phyloP scores from a whole-genome alignment of 148 eudicot genomes.

The Chenopodium album region DNA sequence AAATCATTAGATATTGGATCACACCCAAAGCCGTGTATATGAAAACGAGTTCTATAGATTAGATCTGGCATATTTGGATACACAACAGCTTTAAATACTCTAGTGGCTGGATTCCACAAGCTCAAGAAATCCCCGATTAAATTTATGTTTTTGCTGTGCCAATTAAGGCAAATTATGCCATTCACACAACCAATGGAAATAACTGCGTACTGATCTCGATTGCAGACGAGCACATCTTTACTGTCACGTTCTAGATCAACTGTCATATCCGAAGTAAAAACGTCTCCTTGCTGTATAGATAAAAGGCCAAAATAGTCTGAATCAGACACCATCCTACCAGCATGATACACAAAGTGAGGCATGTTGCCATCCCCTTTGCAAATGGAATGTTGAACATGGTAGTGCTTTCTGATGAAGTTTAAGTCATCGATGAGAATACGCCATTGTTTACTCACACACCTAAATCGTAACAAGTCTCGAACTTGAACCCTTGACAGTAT shows the following conservation, averaged over 20 bases:
- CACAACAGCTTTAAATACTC: too few relatives aligned
- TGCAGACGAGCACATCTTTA: neutral
- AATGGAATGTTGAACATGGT: constrained; percentile 5
- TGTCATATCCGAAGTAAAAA: neutral
- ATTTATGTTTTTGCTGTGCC: too few relatives aligned
- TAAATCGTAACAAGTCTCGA: constrained; percentile 13
- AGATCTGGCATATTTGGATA: too few relatives aligned
- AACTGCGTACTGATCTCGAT: neutral
- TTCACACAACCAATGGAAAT: neutral
- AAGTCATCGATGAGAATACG: constrained; percentile 1
- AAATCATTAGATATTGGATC: too few relatives aligned
- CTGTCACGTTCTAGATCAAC: constrained; percentile 10
- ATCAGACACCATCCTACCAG: neutral
- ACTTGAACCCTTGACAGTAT: constrained; percentile 16
- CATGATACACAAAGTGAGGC: neutral
- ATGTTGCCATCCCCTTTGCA: neutral
- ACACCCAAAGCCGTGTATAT: too few relatives aligned
- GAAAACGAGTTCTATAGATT: too few relatives aligned
- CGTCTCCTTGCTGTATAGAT: neutral
- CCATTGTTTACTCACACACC: constrained; percentile 25
- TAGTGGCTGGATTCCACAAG: too few relatives aligned
- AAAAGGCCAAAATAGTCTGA: neutral
- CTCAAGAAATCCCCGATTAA: too few relatives aligned
- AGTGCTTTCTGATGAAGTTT: constrained; percentile 11
- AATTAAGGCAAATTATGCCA: constrained; percentile 5